These are phyloP conservation scores for Panaeolus cyanescens DNA, from an alignment of 768 basidiomycete species.

Conservation along the genomic window DNA sequence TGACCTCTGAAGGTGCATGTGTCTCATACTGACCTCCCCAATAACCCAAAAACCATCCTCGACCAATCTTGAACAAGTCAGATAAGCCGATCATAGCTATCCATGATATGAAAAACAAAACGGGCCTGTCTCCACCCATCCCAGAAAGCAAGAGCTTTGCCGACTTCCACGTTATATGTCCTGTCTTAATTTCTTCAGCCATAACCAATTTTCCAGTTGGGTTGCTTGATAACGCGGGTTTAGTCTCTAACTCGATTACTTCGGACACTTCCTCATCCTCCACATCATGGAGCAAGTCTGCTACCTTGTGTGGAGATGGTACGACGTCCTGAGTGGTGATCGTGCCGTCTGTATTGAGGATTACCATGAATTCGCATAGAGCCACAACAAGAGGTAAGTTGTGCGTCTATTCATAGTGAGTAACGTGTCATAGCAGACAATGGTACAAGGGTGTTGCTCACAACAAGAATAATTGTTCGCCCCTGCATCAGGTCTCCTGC, in stretches of 20 bases:
- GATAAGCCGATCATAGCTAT: slow-evolving; percentile 23
- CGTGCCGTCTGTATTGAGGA: slow-evolving; percentile 51
- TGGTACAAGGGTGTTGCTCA: slow-evolving; percentile 19
- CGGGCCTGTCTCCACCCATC: slow-evolving; percentile 34
- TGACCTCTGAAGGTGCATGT: slow-evolving; percentile 30
- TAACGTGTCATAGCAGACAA: not conserved
- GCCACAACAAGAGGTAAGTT: slow-evolving; percentile 50
- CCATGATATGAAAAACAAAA: slow-evolving; percentile 34
- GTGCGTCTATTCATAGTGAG: slow-evolving; percentile 32
- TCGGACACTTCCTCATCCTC: slow-evolving; percentile 24
- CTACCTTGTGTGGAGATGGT: slow-evolving; percentile 38
- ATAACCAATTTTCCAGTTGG: slow-evolving; percentile 57
- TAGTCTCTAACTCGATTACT: slow-evolving; percentile 19
- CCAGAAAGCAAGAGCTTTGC: slow-evolving; percentile 37
- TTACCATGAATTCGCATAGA: slow-evolving; percentile 55
- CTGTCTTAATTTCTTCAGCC: slow-evolving; percentile 57
- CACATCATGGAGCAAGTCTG: slow-evolving; percentile 31
- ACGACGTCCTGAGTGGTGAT: slow-evolving; percentile 48
- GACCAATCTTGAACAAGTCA: slow-evolving; percentile 28
- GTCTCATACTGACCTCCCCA: slow-evolving; percentile 47
- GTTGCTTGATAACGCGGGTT: slow-evolving; percentile 22
- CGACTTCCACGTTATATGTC: slow-evolving; percentile 22
- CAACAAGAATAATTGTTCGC: slow-evolving; percentile 81
- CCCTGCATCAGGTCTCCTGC: slow-evolving; percentile 70
- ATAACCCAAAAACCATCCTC: slow-evolving; percentile 46